Conservation (phyloP, 495 filamentous ascomycete genomes). For the Xylaria intraflava region DNA sequence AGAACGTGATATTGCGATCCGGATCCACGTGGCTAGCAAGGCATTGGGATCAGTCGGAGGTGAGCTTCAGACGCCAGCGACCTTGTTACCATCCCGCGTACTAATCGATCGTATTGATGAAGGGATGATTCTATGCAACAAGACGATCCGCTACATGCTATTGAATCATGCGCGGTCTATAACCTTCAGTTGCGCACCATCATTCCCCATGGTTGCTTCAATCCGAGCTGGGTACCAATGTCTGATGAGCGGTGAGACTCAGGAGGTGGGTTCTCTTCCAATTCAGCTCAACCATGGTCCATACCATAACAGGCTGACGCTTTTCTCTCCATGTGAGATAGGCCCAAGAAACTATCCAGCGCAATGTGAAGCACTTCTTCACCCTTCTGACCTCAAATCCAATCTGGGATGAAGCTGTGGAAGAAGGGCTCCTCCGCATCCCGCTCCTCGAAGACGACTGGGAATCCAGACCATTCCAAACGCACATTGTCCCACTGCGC, state of each 20-base stretch:
- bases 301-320: too few species aligned
- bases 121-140: slow-evolving; percentile 34
- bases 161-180: slow-evolving; percentile 45
- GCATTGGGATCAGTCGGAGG: slow-evolving; percentile 55
- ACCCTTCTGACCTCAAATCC: neutral
- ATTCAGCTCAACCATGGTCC: neutral
- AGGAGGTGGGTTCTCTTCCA: slow-evolving; percentile 24
- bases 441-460: neutral
- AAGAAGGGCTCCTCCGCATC: neutral
- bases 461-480: neutral
- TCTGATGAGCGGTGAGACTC: slow-evolving; percentile 32
- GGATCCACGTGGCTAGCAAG: slow-evolving; percentile 53
- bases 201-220: slow-evolving; percentile 44
- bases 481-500: neutral
- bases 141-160: slow-evolving; percentile 16
- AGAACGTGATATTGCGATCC: slow-evolving; percentile 49
- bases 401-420: neutral
- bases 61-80: too few species aligned
- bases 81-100: too few species aligned
- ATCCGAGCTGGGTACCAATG: slow-evolving; percentile 44
- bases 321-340: neutral
- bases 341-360: neutral
- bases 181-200: slow-evolving; percentile 44
- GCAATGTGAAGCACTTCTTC: neutral
- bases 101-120: neutral